A percentile compares a stretch with the other conserved stretches of the same genome.
phyloP scores from a whole-genome alignment of 2,329 filamentous ascomycete genomes.

The Monascus ruber region DNA sequence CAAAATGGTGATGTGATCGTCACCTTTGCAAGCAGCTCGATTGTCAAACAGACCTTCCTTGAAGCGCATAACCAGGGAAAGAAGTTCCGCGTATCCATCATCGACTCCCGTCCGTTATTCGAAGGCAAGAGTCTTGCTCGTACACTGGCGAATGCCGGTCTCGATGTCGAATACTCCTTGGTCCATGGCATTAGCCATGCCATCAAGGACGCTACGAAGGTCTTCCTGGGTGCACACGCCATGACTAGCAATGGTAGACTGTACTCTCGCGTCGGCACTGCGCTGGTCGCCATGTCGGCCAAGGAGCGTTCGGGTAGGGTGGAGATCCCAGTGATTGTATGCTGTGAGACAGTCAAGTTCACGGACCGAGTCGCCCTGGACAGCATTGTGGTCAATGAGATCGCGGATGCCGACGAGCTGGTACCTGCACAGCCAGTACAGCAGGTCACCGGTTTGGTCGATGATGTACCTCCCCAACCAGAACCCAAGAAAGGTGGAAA shows the following conservation, averaged over 20 bases:
- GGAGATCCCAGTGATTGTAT: constrained; percentile 71
- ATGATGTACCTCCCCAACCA: constrained; percentile 11
- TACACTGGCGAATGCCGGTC: constrained; percentile 54
- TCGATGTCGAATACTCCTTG: constrained; percentile 71
- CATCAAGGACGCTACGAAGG: constrained; percentile 58
- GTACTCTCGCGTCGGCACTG: constrained; percentile 79
- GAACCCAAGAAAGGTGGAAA: constrained; percentile 22
- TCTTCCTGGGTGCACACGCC: constrained; percentile 78
- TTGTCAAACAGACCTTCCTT: constrained; percentile 73
- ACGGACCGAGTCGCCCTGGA: constrained; percentile 81
- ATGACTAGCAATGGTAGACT: constrained; percentile 93
- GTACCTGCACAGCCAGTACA: constrained; percentile 19
- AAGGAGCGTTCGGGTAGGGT: constrained; percentile 45
- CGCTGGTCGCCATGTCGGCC: constrained; percentile 74
- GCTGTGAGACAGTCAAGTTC: constrained; percentile 94
- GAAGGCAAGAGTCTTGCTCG: constrained; percentile 63
- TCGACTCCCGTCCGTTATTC: constrained; percentile 63
- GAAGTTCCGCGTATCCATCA: constrained; percentile 70
- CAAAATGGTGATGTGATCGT: constrained; percentile 69
- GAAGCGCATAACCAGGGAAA: constrained; percentile 59
- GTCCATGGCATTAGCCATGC: constrained; percentile 67
- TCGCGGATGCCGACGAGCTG: constrained; percentile 63
- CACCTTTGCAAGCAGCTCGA: constrained; percentile 74
- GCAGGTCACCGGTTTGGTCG: constrained; percentile 22
- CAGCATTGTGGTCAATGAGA: constrained; percentile 88